A percentile compares a stretch with the other conserved stretches of the same genome.
These are phyloP conservation scores for Sporisorium iseilematis-ciliati DNA, from an alignment of 1,284 basidiomycete genomes.

Conservation along the genomic window DNA sequence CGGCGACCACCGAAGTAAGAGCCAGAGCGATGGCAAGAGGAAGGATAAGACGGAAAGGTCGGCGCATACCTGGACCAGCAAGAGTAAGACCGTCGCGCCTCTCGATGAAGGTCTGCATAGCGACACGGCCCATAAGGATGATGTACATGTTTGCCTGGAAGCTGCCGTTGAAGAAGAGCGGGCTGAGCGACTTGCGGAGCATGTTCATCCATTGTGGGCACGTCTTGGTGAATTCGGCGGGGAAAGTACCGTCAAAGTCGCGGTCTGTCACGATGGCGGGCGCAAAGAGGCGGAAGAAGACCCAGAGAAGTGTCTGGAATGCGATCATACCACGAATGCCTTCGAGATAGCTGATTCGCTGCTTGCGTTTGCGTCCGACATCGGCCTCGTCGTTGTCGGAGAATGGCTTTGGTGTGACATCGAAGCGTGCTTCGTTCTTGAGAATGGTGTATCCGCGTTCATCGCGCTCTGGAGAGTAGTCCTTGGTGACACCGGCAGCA, in stretches of 20 bases:
- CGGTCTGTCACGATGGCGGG: conserved; percentile 54
- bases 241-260: conserved; percentile 44
- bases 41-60: conserved; percentile 55
- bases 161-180: conserved; percentile 55
- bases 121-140: conserved; percentile 54
- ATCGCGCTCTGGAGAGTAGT: conserved; percentile 38
- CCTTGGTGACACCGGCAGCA: conserved; percentile 29
- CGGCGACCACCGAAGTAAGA: conserved; percentile 46
- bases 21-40: conserved; percentile 53
- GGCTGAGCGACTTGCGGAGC: conserved; percentile 54
- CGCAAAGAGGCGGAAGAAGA: conserved; percentile 59
- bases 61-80: conserved; percentile 55
- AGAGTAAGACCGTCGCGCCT: conserved; percentile 45
- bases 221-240: conserved; percentile 50
- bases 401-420: conserved; percentile 48
- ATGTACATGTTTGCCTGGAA: conserved; percentile 59
- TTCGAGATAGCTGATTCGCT: conserved; percentile 49
- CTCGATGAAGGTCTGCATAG: conserved; percentile 55
- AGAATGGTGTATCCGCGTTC: conserved; percentile 48
- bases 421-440: conserved; percentile 40
- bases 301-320: conserved; percentile 54
- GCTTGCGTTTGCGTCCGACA: conserved; percentile 34
- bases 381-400: conserved; percentile 39
- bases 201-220: conserved; percentile 51
- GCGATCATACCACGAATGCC: conserved; percentile 54